Percentiles rank a stretch among this genome's conserved stretches.
Conservation (phyloP, 2,329 filamentous ascomycete genomes). For the Diaporthe aspalathi region DNA sequence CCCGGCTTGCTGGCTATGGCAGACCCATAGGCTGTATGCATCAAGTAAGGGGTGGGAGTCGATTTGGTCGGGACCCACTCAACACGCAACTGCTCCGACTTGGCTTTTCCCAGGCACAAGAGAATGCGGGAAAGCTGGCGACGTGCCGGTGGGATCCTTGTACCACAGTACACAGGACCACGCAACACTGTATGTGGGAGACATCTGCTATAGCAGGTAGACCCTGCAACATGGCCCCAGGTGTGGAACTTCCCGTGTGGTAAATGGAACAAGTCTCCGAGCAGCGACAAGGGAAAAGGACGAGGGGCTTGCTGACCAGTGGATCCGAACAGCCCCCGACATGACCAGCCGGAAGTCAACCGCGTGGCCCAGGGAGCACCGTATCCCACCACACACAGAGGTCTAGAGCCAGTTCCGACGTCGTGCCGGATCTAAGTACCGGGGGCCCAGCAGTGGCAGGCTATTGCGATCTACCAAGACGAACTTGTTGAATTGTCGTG, state of each 20-base stretch:
- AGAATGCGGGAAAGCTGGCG: conserved; percentile 20
- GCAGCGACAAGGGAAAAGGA: conserved; percentile 12
- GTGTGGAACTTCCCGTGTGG: conserved; percentile 30
- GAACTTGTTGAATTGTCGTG: conserved; percentile 27
- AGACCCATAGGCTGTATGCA: conserved; percentile 23
- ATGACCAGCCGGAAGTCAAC: conserved; percentile 25
- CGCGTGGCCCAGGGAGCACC: conserved; percentile 20
- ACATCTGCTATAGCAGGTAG: conserved; percentile 7
- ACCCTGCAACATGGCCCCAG: conserved; percentile 4
- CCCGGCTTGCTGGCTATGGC: conserved; percentile 27
- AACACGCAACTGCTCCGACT: conserved; percentile 32
- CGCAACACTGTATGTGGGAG: conserved; percentile 6
- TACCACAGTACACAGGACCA: conserved; percentile 12
- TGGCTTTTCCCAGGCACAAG: conserved; percentile 25
- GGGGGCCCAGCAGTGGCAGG: conserved; percentile 30
- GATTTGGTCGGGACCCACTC: conserved; percentile 25
- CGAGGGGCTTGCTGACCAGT: conserved; percentile 29
- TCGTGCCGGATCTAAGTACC: conserved; percentile 30
- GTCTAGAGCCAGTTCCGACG: conserved; percentile 23
- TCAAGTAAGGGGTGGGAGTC: conserved; percentile 29
- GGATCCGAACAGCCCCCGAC: conserved; percentile 28
- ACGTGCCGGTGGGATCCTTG: conserved; percentile 20
- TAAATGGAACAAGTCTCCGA: conserved; percentile 29
- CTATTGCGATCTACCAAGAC: conserved; percentile 33
- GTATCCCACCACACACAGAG: conserved; percentile 1